Evolutionary conservation across 257 asterid genomes (phyloP).

Genomic region (Solanum microdontum): DNA sequence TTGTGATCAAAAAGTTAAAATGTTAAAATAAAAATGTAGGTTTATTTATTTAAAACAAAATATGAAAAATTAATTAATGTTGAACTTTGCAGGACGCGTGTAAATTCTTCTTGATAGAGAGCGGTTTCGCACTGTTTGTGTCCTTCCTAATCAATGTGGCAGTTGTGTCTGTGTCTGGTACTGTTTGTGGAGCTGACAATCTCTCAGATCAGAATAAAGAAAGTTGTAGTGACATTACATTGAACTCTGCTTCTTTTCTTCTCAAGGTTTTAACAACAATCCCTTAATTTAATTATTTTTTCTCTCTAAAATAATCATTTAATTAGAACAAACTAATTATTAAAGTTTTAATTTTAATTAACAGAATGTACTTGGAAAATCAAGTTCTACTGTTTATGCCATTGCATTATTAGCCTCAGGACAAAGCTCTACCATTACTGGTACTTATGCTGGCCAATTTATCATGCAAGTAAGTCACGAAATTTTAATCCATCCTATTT

Average conservation of each 20-base stretch:
- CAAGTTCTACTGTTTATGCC: slow-evolving; percentile 71
- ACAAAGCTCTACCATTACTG: slow-evolving; percentile 87
- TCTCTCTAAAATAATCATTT: not conserved
- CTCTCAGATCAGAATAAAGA: slow-evolving; percentile 20
- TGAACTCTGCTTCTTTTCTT: slow-evolving; percentile 81
- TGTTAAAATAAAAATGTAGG: not conserved
- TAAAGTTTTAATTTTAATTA: not conserved
- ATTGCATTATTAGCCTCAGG: slow-evolving; percentile 90
- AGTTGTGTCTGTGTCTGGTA: slow-evolving; percentile 61
- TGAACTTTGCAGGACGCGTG: slow-evolving; percentile 66
- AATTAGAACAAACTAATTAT: not conserved
- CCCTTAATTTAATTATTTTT: not conserved
- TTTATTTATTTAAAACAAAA: not conserved
- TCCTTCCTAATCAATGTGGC: slow-evolving; percentile 75
- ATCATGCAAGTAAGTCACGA: slow-evolving; percentile 66
- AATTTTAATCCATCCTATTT: too few species aligned
- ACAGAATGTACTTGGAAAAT: slow-evolving; percentile 79
- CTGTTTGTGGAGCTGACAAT: slow-evolving; percentile 47
- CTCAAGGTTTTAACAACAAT: slow-evolving; percentile 40
- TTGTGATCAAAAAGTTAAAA: not conserved
- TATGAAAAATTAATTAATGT: not conserved
- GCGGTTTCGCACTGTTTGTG: slow-evolving; percentile 67
- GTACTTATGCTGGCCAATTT: slow-evolving; percentile 93
- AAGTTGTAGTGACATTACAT: slow-evolving; percentile 54
- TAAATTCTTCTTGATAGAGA: slow-evolving; percentile 64